Evolutionary conservation across 2,329 filamentous ascomycete genomes (phyloP), one percentile per base, ranked within the genome.

Genomic region (Septoria linicola): DNA sequence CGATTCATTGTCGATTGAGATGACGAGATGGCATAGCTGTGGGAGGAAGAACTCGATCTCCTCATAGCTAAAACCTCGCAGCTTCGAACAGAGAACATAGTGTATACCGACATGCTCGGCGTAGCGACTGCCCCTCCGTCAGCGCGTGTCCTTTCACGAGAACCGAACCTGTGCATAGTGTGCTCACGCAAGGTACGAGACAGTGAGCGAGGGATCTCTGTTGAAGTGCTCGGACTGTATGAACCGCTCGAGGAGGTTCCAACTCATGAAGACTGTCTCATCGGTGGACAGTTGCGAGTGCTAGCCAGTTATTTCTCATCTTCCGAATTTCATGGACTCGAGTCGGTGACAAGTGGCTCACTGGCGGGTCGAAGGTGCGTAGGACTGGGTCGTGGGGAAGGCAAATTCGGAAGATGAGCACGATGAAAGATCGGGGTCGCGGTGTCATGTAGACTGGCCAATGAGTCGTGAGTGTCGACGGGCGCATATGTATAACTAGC

Each of bases 211-310:
- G 59, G 89, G 88, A 74, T 92, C 86, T 75, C 88, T 85, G 77
- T 91, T 92, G 80, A 93, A 93, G 78, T 93, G 87, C 79, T 93
- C 88, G 77, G 87, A 90, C 80, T 92, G 88, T 77, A 93, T 84
- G 82, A 92, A 91, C 73, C 88, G 84, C 79, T 89, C 87, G 70
- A 93, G 81, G 76, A 93, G 79, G 78, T 91, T 87, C 88, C 88
- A 92, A 75, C 74, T 77, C 75, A 78, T 78, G 63, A 64, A 66
- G 63, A 54, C 55, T 53, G 50, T 57, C 46, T 56, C 48, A 52
- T 58, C 31, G 45, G 41, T 41, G 39, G 47, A 37, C 47, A 42
- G 14, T n/a, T 42, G 34, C 17, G 34, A 21, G 39, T 42, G 31
- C 16, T n/a, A 30, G 39, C 41, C 41, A 45, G 20, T 23, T 41